Evolutionary conservation across 2,329 filamentous ascomycete genomes (phyloP).

Genomic region (Lachnellula hyalina): DNA sequence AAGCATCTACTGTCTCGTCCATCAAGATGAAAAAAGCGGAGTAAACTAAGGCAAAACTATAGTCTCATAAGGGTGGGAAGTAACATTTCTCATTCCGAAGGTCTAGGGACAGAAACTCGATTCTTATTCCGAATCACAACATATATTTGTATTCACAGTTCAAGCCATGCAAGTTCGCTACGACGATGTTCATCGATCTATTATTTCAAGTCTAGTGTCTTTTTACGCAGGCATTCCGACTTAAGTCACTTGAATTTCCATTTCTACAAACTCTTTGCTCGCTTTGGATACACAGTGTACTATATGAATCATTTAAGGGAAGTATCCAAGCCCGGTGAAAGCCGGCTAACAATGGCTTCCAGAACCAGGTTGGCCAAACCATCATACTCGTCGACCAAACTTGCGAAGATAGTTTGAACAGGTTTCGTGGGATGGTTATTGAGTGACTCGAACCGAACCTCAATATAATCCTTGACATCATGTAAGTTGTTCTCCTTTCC

Average conservation of each 20-base stretch:
- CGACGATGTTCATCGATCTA: too few relatives aligned
- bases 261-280: too few relatives aligned
- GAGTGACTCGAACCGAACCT: background rate
- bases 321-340: background rate
- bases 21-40: background rate
- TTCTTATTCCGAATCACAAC: too few relatives aligned
- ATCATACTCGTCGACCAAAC: background rate
- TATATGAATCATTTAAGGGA: too few relatives aligned
- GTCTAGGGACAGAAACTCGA: background rate
- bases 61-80: background rate
- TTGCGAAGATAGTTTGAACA: background rate
- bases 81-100: too few relatives aligned
- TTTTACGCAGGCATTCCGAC: background rate
- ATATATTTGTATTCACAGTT: background rate
- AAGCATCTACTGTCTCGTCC: background rate
- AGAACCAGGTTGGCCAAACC: background rate
- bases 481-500: conserved; percentile 31
- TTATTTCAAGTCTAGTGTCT: background rate
- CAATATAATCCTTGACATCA: conserved; percentile 3
- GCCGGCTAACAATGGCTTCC: background rate
- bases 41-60: background rate
- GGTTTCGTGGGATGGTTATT: background rate
- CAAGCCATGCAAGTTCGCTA: background rate
- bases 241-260: too few relatives aligned
- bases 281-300: too few relatives aligned